Evolutionary conservation across 805 yeast genomes (phyloP).

Genomic region (Candida andamanensis): DNA sequence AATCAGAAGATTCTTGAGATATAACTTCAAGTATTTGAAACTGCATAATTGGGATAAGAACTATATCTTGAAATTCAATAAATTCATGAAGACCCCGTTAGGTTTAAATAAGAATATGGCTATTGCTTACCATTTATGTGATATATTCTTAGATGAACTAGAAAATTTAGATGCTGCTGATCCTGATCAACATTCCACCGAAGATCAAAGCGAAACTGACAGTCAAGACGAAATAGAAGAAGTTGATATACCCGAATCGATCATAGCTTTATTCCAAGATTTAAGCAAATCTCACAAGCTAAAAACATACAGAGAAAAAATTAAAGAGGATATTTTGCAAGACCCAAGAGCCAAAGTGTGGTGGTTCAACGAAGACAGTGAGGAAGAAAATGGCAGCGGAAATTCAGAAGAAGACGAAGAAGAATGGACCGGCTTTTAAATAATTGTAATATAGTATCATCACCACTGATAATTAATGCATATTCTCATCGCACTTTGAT

Average conservation of each 20-base stretch:
- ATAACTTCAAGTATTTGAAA: constrained; percentile 54
- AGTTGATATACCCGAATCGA: constrained; percentile 47
- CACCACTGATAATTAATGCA: neutral
- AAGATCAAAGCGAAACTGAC: constrained; percentile 35
- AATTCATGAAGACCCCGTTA: constrained; percentile 43
- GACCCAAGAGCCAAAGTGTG: constrained; percentile 63
- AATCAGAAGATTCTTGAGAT: constrained; percentile 69
- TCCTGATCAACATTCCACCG: constrained; percentile 16
- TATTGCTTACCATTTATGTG: constrained; percentile 78
- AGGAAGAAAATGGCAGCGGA: constrained; percentile 17
- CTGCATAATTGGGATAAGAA: constrained; percentile 49
- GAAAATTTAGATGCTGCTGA: constrained; percentile 41
- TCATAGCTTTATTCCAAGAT: constrained; percentile 52
- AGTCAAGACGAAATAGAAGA: neutral
- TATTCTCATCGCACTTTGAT: neutral
- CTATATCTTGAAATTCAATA: constrained; percentile 42
- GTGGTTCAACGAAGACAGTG: constrained; percentile 44
- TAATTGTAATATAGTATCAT: neutral
- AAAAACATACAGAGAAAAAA: constrained; percentile 62
- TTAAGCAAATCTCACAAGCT: constrained; percentile 45
- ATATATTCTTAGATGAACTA: constrained; percentile 79
- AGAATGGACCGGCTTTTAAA: constrained; percentile 33
- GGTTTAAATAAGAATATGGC: constrained; percentile 61
- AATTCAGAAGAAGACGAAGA: constrained; percentile 15
- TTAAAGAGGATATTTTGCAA: constrained; percentile 57